phyloP scores from a whole-genome alignment of 257 asterid genomes.

The Ajuga chamaepitys region DNA sequence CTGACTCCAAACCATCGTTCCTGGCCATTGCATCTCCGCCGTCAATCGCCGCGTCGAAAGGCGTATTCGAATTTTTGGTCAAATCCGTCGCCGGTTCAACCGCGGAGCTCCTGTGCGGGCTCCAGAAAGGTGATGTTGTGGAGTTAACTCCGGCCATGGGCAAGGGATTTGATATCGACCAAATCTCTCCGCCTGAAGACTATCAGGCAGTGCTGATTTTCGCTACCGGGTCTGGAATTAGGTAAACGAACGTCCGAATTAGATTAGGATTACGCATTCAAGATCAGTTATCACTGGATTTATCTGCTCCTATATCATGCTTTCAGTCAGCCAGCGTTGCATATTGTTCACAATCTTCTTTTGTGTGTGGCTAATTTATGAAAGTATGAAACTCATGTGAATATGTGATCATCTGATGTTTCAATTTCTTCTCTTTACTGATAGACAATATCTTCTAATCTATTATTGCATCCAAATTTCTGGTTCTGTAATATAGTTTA shows the following conservation, averaged over 20 bases:
- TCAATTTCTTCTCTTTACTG: neutral
- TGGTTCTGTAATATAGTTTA: neutral
- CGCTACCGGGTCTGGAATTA: constrained; percentile 97
- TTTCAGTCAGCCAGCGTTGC: neutral
- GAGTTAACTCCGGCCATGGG: constrained; percentile 81
- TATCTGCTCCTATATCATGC: neutral
- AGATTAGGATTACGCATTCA: neutral
- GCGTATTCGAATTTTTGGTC: constrained; percentile 78
- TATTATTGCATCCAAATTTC: neutral
- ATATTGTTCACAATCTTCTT: neutral
- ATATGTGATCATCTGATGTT: neutral
- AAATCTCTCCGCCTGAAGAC: constrained; percentile 53
- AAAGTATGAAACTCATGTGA: too few relatives aligned
- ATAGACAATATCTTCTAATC: neutral
- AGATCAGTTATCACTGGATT: neutral
- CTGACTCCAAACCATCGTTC: constrained; percentile 59
- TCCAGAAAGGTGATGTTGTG: constrained; percentile 70
- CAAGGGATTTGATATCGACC: constrained; percentile 67
- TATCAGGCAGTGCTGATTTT: constrained; percentile 73
- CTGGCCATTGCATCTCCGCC: constrained; percentile 95
- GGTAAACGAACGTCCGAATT: constrained; percentile 32
- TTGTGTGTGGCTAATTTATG: neutral
- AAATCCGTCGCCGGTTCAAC: constrained; percentile 75
- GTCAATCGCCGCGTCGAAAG: constrained; percentile 43
- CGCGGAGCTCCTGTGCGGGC: constrained; percentile 75